Conservation (phyloP, 306 rosid genomes). For the Gastrolobium villosum region DNA sequence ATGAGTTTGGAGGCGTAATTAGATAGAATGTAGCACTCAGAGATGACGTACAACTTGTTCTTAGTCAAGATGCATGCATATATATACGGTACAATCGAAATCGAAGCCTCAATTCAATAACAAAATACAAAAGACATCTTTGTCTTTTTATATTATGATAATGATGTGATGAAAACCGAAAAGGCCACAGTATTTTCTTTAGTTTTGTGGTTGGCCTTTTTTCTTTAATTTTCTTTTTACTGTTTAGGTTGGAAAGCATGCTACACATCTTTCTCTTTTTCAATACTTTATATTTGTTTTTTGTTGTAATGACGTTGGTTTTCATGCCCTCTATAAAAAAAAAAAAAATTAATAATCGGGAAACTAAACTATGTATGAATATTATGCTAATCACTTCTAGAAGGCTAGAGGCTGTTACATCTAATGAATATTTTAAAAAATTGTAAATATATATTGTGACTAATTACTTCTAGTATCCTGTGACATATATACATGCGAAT, state of each 20-base stretch:
- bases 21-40: constrained; percentile 63
- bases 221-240: background rate
- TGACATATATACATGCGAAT: too few species aligned
- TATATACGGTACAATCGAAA: constrained; percentile 21
- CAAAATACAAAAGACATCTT: constrained; percentile 22
- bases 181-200: constrained; percentile 7
- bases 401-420: constrained; percentile 34
- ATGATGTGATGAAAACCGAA: constrained; percentile 28
- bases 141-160: background rate
- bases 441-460: background rate
- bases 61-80: constrained; percentile 51
- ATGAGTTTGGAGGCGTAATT: constrained; percentile 38
- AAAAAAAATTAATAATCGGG: background rate
- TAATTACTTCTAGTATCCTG: too few species aligned
- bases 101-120: constrained; percentile 9
- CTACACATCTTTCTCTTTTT: background rate
- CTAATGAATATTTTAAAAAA: background rate
- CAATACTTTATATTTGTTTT: background rate
- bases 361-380: background rate
- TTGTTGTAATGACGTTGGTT: background rate
- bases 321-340: background rate
- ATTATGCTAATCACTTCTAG: constrained; percentile 33
- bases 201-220: constrained; percentile 20
- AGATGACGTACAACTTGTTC: constrained; percentile 48
- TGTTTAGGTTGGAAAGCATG: constrained; percentile 48